Conservation (phyloP, 106 monocot species). For the Amphibolis antarctica region DNA sequence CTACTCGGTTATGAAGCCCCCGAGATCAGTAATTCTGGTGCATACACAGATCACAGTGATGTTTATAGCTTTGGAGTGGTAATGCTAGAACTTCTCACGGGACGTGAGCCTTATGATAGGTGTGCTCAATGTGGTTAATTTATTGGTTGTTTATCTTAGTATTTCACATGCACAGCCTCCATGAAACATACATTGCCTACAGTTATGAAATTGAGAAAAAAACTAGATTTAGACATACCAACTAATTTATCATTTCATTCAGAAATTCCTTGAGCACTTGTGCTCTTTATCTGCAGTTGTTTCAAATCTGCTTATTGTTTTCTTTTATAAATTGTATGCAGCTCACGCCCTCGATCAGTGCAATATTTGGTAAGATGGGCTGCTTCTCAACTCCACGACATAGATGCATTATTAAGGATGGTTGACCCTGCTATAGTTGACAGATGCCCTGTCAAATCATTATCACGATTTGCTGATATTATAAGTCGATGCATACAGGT, state of each 20-base stretch:
- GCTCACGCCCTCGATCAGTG: conserved; percentile 61
- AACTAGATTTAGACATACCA: background rate
- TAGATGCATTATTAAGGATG: conserved; percentile 64
- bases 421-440: conserved; percentile 74
- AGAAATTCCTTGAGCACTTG: background rate
- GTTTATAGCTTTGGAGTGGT: conserved; percentile 99
- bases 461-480: conserved; percentile 94
- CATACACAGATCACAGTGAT: conserved; percentile 58
- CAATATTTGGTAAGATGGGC: conserved; percentile 96
- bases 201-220: background rate
- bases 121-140: conserved; percentile 9
- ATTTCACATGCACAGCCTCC: background rate
- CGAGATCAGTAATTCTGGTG: conserved; percentile 68
- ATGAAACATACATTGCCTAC: background rate
- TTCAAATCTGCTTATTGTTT: background rate
- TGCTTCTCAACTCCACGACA: conserved; percentile 79
- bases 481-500: conserved; percentile 98
- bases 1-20: conserved; percentile 82
- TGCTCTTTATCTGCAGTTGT: background rate
- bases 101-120: conserved; percentile 91
- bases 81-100: conserved; percentile 93
- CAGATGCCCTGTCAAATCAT: conserved; percentile 62
- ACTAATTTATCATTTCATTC: no score
- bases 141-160: background rate
- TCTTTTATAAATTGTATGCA: conserved; percentile 17